These are phyloP conservation scores for Phalaenopsis equestris DNA, from an alignment of 106 monocot genomes.

Conservation along the genomic window DNA sequence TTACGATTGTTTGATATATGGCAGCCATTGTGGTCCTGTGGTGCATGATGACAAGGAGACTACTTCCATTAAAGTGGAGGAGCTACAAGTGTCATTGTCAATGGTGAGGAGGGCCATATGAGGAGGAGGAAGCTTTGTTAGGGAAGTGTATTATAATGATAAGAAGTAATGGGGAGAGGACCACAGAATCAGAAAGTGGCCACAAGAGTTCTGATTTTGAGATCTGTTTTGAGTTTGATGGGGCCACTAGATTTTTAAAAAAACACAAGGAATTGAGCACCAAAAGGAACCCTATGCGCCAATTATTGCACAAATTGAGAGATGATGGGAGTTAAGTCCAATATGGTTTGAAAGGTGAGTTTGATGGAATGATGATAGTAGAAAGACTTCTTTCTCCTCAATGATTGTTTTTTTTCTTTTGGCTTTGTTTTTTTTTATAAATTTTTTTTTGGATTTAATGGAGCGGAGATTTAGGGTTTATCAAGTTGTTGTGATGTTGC, in stretches of 20 bases:
- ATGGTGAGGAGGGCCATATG: background rate
- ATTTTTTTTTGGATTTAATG: too few species aligned
- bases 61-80: constrained; percentile 3
- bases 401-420: background rate
- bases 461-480: background rate
- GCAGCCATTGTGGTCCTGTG: background rate
- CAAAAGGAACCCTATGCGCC: constrained; percentile 3
- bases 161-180: background rate
- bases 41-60: constrained; percentile 11
- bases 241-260: background rate
- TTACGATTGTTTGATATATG: background rate
- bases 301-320: background rate
- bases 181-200: constrained; percentile 6
- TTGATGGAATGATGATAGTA: background rate
- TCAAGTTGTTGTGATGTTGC: background rate
- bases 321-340: background rate
- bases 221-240: constrained; percentile 4
- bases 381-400: background rate
- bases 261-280: background rate
- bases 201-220: background rate
- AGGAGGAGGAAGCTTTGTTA: background rate
- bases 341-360: background rate
- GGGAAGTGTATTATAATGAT: constrained; percentile 2
- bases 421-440: too few species aligned
- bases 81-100: background rate